Evolutionary conservation across 2,329 filamentous ascomycete genomes (phyloP).

Genomic region (Ceratocystis papillata): DNA sequence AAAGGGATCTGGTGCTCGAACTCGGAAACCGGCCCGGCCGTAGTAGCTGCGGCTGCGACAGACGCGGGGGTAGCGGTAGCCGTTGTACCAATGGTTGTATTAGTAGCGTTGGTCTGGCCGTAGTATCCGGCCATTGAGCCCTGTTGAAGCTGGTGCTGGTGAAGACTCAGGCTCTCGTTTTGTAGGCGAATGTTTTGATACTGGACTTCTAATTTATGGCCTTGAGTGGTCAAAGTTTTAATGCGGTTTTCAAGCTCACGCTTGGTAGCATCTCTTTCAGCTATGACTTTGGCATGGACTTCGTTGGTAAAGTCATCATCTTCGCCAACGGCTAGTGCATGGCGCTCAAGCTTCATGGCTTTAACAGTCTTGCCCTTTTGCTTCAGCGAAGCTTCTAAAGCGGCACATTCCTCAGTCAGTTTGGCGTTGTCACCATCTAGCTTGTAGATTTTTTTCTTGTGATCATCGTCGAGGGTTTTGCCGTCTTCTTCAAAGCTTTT

Average conservation of each 20-base stretch:
- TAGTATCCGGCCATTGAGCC: slow-evolving; percentile 6
- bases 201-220: slow-evolving; percentile 37
- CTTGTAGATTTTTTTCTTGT: slow-evolving; percentile 42
- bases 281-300: slow-evolving; percentile 31
- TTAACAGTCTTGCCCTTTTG: slow-evolving; percentile 56
- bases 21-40: slow-evolving; percentile 31
- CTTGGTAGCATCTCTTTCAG: slow-evolving; percentile 18
- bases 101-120: slow-evolving; percentile 25
- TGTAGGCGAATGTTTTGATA: slow-evolving; percentile 34
- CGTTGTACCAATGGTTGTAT: slow-evolving; percentile 21
- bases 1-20: slow-evolving; percentile 31
- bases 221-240: slow-evolving; percentile 31
- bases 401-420: slow-evolving; percentile 53
- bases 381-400: slow-evolving; percentile 61
- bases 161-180: slow-evolving; percentile 38
- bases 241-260: slow-evolving; percentile 18
- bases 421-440: slow-evolving; percentile 46
- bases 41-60: slow-evolving; percentile 28
- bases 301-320: slow-evolving; percentile 48
- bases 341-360: slow-evolving; percentile 59
- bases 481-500: slow-evolving; percentile 46
- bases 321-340: slow-evolving; percentile 51
- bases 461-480: slow-evolving; percentile 40
- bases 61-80: slow-evolving; percentile 27
- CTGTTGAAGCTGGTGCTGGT: slow-evolving; percentile 34